Evolutionary conservation across 257 asterid genomes (phyloP), one percentile per base, ranked within the genome.

Genomic region (Nicotiana paniculata): DNA sequence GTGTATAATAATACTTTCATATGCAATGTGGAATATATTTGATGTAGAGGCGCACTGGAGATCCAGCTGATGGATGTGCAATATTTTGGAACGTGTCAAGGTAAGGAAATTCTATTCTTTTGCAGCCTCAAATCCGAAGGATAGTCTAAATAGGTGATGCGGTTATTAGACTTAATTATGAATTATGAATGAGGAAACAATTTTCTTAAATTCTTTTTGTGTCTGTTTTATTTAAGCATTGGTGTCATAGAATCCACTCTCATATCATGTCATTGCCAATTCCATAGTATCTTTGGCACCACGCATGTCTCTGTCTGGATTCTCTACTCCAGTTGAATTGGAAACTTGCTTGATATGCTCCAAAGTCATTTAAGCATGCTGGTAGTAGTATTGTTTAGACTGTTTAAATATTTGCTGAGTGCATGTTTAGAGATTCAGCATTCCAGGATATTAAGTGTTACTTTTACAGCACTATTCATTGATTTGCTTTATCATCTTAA

Each of bases 31-130:
- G 83, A 48, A 32, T 65, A 80, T 66, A 51, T 81, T 66, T 69
- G 76, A 55, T 81, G 43, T 87, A 96, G 99, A 96, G 90, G 97
- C 94, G 99, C 81, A 96, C 99, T 15, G 98, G 99, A 63, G 85
- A 88, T 85, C 93, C 93, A 66, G 90, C 87, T 46, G 99, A 96
- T 90, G 99, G 99, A 66, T 96, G 99, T 91, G 98, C 99, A 80
- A 90, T 89, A 84, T 94, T 96, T 86, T 96, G 99, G 99, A 93
- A 93, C 84, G 85, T 64, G 64, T 91, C 97, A 83, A 91, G 97
- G 99, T 92, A 89, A 79, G 79, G 53, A 69, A 65, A 51, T 85
- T 81, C 62, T 72, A 33, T 86, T 77, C 81, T 82, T 77, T 82
- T 57, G 76, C 77, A 72, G 64, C 84, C 57, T 82, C 58, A 37